Base-by-base conservation (phyloP, 345 rosid genomes). In the Sisymbrium irio region DNA sequence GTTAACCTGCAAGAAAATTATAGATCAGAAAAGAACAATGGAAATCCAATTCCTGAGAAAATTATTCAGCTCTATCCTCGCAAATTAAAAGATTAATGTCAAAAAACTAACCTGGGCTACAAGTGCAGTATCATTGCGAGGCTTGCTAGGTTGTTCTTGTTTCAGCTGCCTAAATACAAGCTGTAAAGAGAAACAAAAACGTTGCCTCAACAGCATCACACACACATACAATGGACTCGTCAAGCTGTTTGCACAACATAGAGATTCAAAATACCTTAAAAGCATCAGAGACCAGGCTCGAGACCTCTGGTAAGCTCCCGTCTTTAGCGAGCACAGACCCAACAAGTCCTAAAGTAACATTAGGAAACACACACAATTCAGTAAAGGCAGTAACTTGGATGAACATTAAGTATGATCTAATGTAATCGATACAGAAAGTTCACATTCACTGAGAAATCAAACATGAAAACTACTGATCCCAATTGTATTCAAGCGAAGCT, bases 291-390 rank as follows among this genome's bases (percentile, higher is more conserved):
- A 90, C 71, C 17, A 87, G 68, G 74, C 75, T 85, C 44, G 92
- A 82, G 54, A 86, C 78, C 72, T 59, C 78, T 9, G 84, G 67
- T 62, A 85, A 50, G 57, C 78, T 59, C 35, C 86, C 89, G 68
- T 89, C 99, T 79, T 85, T 90, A 8, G 83, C 97, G 77, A 90
- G 85, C 72, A 90, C 84, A 0, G 98, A 92, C 67, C 98, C 98
- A 72, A 85, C 79, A 79, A 96, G 51, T 37, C 98, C 99, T 96
- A 74, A 70, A 49, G 17, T 12, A 51, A 56, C 35, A 17, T 14
- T 6, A 11, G 33, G 18, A 55, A 32, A 28, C 32, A 53, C 36
- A 55, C 39, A 27, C 9, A 28, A 1, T 54, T 28, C 35, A 28
- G 63, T 50, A 33, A 30, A 44, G 64, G 72, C 36, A 46, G 32